A percentile compares a stretch with the other conserved stretches of the same genome.
Conservation (phyloP, 2,329 filamentous ascomycete species). For the Botrytis deweyae region DNA sequence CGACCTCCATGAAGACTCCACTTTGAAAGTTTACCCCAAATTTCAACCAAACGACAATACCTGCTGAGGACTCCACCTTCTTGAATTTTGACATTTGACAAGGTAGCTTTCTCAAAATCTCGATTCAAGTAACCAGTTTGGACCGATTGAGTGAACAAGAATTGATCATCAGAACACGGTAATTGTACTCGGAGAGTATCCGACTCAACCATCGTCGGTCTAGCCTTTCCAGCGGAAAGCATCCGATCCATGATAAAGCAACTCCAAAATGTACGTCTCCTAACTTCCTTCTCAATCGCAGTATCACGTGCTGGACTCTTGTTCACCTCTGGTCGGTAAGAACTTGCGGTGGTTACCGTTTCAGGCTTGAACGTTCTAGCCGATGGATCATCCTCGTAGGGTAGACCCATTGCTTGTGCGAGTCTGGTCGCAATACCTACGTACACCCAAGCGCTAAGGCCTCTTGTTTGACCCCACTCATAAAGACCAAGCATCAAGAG, state of each 20-base stretch:
- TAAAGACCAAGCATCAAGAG: slow-evolving; percentile 70
- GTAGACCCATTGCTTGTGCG: slow-evolving; percentile 60
- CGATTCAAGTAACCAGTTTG: slow-evolving; percentile 49
- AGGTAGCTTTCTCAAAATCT: slow-evolving; percentile 45
- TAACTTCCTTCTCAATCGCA: slow-evolving; percentile 61
- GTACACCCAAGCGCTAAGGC: slow-evolving; percentile 63
- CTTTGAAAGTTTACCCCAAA: slow-evolving; percentile 58
- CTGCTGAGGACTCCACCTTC: slow-evolving; percentile 45
- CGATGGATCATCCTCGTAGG: slow-evolving; percentile 51
- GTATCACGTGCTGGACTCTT: slow-evolving; percentile 36
- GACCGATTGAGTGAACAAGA: slow-evolving; percentile 60
- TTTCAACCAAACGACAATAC: slow-evolving; percentile 57
- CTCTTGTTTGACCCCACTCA: slow-evolving; percentile 66
- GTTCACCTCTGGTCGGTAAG: slow-evolving; percentile 26
- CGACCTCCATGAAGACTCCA: slow-evolving; percentile 55
- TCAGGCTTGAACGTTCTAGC: slow-evolving; percentile 31
- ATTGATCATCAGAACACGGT: slow-evolving; percentile 65
- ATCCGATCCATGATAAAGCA: slow-evolving; percentile 72
- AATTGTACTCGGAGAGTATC: slow-evolving; percentile 64
- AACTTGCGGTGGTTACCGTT: slow-evolving; percentile 38
- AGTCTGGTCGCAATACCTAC: slow-evolving; percentile 59
- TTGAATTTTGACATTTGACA: slow-evolving; percentile 37
- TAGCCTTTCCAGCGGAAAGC: slow-evolving; percentile 62
- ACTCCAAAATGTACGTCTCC: slow-evolving; percentile 70
- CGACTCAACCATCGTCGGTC: slow-evolving; percentile 57